phyloP scores from a whole-genome alignment of 2,329 filamentous ascomycete species.

The Colletotrichum spaethianum region DNA sequence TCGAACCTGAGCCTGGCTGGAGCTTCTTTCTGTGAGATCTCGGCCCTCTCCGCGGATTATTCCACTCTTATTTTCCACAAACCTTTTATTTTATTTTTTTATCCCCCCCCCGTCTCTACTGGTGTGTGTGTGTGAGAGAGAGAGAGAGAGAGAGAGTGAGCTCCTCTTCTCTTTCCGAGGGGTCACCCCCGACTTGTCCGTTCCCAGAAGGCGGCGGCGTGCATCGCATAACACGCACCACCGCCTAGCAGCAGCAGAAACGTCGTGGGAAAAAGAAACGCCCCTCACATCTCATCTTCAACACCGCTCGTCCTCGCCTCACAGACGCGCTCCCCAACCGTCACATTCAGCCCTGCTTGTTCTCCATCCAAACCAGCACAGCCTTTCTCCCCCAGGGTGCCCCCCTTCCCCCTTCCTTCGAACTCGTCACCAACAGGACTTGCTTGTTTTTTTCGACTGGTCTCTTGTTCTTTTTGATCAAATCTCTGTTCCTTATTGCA shows the following conservation, averaged over 20 bases:
- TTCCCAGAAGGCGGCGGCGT: slow-evolving; percentile 12
- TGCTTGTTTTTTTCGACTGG: neutral
- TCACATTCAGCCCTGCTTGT: slow-evolving; percentile 37
- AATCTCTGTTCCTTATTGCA: slow-evolving; percentile 38
- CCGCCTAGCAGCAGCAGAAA: slow-evolving; percentile 4
- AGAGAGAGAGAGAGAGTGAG: neutral
- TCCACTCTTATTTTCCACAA: neutral
- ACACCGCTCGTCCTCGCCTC: slow-evolving; percentile 37
- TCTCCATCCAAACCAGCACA: slow-evolving; percentile 36
- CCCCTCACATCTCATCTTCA: slow-evolving; percentile 41
- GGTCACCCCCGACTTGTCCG: slow-evolving; percentile 24
- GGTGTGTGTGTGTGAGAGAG: neutral
- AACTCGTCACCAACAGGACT: slow-evolving; percentile 6
- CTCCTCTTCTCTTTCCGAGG: neutral
- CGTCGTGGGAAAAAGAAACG: slow-evolving; percentile 39
- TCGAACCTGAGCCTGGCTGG: slow-evolving; percentile 25
- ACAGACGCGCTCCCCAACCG: slow-evolving; percentile 36
- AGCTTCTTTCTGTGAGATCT: slow-evolving; percentile 29
- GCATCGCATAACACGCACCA: neutral
- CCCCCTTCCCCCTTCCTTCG: neutral
- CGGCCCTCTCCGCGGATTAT: slow-evolving; percentile 29
- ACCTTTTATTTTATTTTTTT: neutral
- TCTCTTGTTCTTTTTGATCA: slow-evolving; percentile 25
- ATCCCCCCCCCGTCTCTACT: neutral
- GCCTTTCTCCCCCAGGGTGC: slow-evolving; percentile 17